Evolutionary conservation across 257 asterid species (phyloP).

Genomic region (Capsicum rhomboideum): DNA sequence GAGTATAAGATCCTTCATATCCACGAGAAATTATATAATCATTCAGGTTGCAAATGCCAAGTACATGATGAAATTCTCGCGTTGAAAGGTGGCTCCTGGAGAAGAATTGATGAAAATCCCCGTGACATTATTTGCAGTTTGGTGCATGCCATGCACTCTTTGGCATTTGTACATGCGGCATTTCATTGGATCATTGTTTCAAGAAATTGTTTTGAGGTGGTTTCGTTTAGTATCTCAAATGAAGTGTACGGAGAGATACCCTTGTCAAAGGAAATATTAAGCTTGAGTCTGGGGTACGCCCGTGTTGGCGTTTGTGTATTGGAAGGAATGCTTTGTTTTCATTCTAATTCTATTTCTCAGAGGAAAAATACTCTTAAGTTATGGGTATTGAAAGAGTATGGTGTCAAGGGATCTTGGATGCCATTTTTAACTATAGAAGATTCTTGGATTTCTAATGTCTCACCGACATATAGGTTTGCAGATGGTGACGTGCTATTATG

Average conservation of each 20-base stretch:
- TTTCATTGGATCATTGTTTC: not conserved
- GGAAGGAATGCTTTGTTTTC: no score
- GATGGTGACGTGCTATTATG: no score
- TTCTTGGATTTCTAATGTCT: no score
- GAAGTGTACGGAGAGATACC: not conserved
- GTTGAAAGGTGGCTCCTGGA: not conserved
- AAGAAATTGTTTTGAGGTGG: not conserved
- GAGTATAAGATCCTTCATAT: not conserved
- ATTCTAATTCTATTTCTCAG: no score
- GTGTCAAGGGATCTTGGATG: no score
- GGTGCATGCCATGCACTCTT: not conserved
- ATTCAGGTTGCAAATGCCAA: no score
- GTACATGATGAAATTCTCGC: not conserved
- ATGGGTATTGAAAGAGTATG: no score
- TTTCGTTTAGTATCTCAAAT: not conserved
- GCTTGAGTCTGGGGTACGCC: not conserved
- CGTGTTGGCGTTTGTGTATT: no score
- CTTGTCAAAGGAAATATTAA: not conserved
- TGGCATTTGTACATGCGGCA: not conserved
- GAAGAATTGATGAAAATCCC: not conserved
- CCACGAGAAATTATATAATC: not conserved
- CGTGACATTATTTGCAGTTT: not conserved
- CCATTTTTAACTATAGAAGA: no score
- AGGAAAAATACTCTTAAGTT: no score
- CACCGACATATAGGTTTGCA: no score